These are phyloP conservation scores for Pezicula carpinea DNA, from an alignment of 2,329 filamentous ascomycete genomes.

Conservation along the genomic window DNA sequence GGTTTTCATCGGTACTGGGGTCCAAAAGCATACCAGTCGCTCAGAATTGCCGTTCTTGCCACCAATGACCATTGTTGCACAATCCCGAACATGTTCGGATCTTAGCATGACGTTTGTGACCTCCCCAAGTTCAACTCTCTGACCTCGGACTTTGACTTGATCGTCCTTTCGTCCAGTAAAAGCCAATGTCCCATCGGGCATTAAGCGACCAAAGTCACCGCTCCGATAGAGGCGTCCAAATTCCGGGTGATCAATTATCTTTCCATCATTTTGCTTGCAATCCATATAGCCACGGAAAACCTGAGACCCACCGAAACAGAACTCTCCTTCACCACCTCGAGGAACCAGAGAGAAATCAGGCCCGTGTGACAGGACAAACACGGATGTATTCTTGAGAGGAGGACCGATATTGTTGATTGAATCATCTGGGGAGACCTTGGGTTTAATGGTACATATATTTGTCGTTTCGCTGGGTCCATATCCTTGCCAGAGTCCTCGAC, in stretches of 20 bases:
- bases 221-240: conserved; percentile 76
- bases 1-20: conserved; percentile 33
- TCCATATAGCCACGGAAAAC: conserved; percentile 72
- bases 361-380: conserved; percentile 33
- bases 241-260: conserved; percentile 63
- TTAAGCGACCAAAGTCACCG: conserved; percentile 76
- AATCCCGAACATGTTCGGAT: conserved; percentile 50
- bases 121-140: conserved; percentile 74
- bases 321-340: conserved; percentile 69
- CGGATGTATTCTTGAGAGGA: conserved; percentile 69
- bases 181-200: conserved; percentile 70
- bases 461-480: conserved; percentile 86
- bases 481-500: conserved; percentile 66
- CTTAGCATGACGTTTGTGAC: conserved; percentile 60
- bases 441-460: conserved; percentile 76
- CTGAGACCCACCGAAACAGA: conserved; percentile 84
- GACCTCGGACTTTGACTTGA: conserved; percentile 77
- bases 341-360: conserved; percentile 52
- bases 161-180: conserved; percentile 72
- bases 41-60: conserved; percentile 35
- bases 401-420: conserved; percentile 72
- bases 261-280: conserved; percentile 55
- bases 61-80: conserved; percentile 56
- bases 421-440: conserved; percentile 51
- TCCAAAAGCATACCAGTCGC: conserved; percentile 66